A percentile compares a stretch with the other conserved stretches of the same genome.
Evolutionary conservation across 2,329 filamentous ascomycete genomes (phyloP).

Genomic region (Fusarium nurragi): DNA sequence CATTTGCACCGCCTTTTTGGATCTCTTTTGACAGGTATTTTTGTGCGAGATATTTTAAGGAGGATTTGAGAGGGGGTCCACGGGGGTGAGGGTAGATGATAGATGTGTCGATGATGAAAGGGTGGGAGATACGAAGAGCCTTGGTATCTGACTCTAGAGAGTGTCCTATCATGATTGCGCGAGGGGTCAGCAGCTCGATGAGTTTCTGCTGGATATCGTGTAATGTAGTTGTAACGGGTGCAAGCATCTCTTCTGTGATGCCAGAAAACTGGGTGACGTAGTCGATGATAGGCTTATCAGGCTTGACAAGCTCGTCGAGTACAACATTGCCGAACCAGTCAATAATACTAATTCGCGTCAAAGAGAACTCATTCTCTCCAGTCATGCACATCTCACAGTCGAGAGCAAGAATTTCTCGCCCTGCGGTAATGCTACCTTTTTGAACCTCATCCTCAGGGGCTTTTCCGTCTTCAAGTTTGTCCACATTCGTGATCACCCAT

Average conservation of each 20-base stretch:
- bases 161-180: slow-evolving; percentile 80
- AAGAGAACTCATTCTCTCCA: slow-evolving; percentile 78
- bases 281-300: slow-evolving; percentile 85
- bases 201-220: slow-evolving; percentile 83
- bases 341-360: slow-evolving; percentile 89
- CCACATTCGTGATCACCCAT: slow-evolving; percentile 84
- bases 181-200: slow-evolving; percentile 74
- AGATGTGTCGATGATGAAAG: slow-evolving; percentile 92
- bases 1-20: slow-evolving; percentile 77
- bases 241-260: slow-evolving; percentile 87
- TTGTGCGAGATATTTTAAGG: slow-evolving; percentile 86
- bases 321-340: slow-evolving; percentile 85
- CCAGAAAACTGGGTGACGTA: slow-evolving; percentile 94
- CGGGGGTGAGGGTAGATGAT: slow-evolving; percentile 90
- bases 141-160: slow-evolving; percentile 85
- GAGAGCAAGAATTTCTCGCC: slow-evolving; percentile 79
- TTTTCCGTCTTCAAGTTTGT: slow-evolving; percentile 71
- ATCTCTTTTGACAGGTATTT: slow-evolving; percentile 90
- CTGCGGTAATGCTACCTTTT: slow-evolving; percentile 83
- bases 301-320: slow-evolving; percentile 92
- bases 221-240: slow-evolving; percentile 83
- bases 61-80: slow-evolving; percentile 88
- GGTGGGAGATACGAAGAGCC: slow-evolving; percentile 86
- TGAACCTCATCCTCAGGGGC: slow-evolving; percentile 77
- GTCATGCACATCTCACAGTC: slow-evolving; percentile 99